Evolutionary conservation across 148 eudicot species (phyloP).

Genomic region (Silene conica): DNA sequence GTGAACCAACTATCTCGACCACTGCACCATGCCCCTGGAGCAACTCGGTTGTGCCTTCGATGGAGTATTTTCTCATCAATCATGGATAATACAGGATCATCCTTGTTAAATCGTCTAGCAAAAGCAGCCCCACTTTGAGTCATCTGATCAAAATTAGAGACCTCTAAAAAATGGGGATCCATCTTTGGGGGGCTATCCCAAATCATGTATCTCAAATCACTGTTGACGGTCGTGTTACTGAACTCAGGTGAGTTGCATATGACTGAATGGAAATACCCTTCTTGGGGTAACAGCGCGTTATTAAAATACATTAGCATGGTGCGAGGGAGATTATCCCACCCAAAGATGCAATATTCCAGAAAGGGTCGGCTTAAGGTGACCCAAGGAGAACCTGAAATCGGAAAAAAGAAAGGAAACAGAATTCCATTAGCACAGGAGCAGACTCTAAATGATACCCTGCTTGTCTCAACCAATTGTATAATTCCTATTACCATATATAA

Average conservation of each 20-base stretch:
- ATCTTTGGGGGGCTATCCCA: conserved; percentile 98
- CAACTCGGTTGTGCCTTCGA: conserved; percentile 62
- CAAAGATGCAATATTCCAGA: conserved; percentile 68
- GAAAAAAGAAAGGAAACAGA: neutral
- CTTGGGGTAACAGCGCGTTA: conserved; percentile 72
- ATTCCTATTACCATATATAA: neutral
- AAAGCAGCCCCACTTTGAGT: conserved; percentile 85
- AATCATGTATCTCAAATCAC: conserved; percentile 76
- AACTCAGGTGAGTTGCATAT: conserved; percentile 79
- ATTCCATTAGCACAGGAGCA: conserved; percentile 2
- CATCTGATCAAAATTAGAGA: conserved; percentile 65
- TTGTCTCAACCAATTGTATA: neutral
- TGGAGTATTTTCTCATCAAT: conserved; percentile 67
- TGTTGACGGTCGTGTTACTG: conserved; percentile 78
- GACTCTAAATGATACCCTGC: neutral
- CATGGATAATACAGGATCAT: conserved; percentile 65
- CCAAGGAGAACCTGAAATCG: conserved; percentile 83
- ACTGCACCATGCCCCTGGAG: conserved; percentile 91
- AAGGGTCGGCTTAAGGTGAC: conserved; percentile 73
- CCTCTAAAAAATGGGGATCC: conserved; percentile 72
- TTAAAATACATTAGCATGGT: conserved; percentile 79
- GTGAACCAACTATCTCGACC: conserved; percentile 57
- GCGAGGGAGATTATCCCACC: conserved; percentile 97
- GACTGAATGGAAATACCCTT: conserved; percentile 86
- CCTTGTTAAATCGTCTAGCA: conserved; percentile 61